Evolutionary conservation across 257 asterid species (phyloP).

Genomic region (Jaltomata sinuosa): DNA sequence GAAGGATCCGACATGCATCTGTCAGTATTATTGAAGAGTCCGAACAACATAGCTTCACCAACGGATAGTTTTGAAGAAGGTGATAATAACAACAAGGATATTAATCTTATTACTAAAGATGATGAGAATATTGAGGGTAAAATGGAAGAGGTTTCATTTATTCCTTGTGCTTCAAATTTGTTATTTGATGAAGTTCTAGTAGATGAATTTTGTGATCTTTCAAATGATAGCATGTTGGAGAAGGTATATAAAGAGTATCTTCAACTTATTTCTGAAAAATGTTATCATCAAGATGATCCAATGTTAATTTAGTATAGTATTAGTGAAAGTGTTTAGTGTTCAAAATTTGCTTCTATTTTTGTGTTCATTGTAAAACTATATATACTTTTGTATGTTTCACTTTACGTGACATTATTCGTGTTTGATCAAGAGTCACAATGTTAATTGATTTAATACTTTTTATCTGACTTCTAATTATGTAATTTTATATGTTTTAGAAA

Average conservation of each 20-base stretch:
- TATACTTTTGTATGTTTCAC: not conserved
- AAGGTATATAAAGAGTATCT: slow-evolving; percentile 18
- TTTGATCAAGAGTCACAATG: not conserved
- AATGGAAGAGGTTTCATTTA: not conserved
- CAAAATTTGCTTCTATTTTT: not conserved
- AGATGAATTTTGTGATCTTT: not conserved
- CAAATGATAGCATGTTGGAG: not conserved
- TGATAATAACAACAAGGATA: not conserved
- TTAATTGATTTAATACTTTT: not conserved
- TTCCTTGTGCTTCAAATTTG: not conserved
- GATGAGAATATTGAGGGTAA: not conserved
- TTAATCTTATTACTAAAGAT: not conserved
- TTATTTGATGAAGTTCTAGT: not conserved
- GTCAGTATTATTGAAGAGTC: not conserved
- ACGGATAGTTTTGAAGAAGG: not conserved
- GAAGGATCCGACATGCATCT: not conserved
- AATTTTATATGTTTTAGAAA: too few relatives aligned
- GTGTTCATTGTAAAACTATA: not conserved
- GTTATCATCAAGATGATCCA: not conserved
- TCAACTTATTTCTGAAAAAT: slow-evolving; percentile 11
- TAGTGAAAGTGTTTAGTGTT: not conserved
- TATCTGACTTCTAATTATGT: not conserved
- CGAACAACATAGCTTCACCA: not conserved
- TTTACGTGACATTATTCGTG: not conserved
- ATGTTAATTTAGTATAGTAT: not conserved